A percentile compares a stretch with the other conserved stretches of the same genome.
These are phyloP conservation scores for slime mould (Dictyostelium discoideum) DNA, from an alignment of 78 protist species.

Conservation along the genomic window DNA sequence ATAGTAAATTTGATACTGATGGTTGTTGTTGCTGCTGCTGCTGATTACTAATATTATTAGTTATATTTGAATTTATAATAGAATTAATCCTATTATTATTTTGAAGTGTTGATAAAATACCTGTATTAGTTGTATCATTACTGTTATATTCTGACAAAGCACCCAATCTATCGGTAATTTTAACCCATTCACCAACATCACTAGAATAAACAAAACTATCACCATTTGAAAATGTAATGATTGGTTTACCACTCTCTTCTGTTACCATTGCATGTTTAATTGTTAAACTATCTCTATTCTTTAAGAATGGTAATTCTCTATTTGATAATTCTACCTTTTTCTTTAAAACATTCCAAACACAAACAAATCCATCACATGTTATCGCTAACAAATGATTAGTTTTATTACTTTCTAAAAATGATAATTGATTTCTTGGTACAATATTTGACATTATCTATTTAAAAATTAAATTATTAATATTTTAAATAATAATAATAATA, in stretches of 20 bases:
- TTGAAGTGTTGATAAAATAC: constrained; percentile 62
- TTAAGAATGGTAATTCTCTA: constrained; percentile 54
- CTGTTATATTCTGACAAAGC: constrained; percentile 69
- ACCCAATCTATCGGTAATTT: constrained; percentile 77
- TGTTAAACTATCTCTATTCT: constrained; percentile 35
- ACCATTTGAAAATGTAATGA: constrained; percentile 57
- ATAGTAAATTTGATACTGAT: constrained; percentile 1
- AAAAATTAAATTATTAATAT: neutral
- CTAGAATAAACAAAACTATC: constrained; percentile 37
- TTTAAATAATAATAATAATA: neutral
- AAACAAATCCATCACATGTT: constrained; percentile 54
- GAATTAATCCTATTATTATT: neutral
- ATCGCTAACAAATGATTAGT: constrained; percentile 30
- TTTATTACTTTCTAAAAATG: constrained; percentile 54
- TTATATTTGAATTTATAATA: neutral
- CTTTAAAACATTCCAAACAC: constrained; percentile 46
- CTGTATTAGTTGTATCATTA: constrained; percentile 24
- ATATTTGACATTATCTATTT: constrained; percentile 37
- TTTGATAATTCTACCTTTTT: constrained; percentile 17
- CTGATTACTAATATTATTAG: neutral
- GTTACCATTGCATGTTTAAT: constrained; percentile 40
- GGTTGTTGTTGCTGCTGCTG: neutral
- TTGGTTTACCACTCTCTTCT: constrained; percentile 64
- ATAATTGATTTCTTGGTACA: constrained; percentile 43
- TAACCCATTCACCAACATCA: constrained; percentile 59